Evolutionary conservation across 306 rosid genomes (phyloP).

Genomic region (Pterocarpus santalinus): DNA sequence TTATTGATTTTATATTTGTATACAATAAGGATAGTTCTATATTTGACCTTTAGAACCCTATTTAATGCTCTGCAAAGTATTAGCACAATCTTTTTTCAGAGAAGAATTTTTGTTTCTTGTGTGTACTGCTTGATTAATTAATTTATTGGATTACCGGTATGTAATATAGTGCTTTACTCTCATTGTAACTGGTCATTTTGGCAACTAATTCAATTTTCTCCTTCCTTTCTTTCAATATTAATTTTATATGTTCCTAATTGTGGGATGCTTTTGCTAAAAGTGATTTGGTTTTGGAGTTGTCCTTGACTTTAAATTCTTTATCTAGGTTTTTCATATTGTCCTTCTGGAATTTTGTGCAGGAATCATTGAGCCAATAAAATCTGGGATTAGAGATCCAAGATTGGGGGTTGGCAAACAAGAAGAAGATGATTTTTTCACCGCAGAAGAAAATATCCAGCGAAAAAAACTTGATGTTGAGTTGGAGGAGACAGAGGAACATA

Average conservation of each 20-base stretch:
- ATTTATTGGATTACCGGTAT: slow-evolving; percentile 9
- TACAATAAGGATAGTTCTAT: background rate
- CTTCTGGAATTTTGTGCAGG: slow-evolving; percentile 60
- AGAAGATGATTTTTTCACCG: slow-evolving; percentile 94
- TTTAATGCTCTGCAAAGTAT: slow-evolving; percentile 27
- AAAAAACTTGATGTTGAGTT: slow-evolving; percentile 88
- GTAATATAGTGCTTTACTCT: background rate
- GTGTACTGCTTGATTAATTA: slow-evolving; percentile 6
- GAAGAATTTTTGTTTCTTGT: background rate
- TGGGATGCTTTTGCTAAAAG: slow-evolving; percentile 12
- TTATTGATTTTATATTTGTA: slow-evolving; percentile 7
- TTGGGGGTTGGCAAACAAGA: slow-evolving; percentile 95
- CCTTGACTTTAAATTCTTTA: slow-evolving; percentile 22
- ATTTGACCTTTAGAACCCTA: slow-evolving; percentile 14
- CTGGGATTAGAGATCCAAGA: slow-evolving; percentile 95
- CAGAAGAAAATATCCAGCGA: slow-evolving; percentile 93
- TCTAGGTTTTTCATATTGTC: slow-evolving; percentile 22
- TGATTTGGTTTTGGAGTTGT: slow-evolving; percentile 21
- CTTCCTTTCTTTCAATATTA: slow-evolving; percentile 24
- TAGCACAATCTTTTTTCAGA: background rate
- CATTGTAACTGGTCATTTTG: background rate
- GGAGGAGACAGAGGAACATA: slow-evolving; percentile 88
- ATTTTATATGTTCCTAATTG: slow-evolving; percentile 14
- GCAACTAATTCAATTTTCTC: background rate
- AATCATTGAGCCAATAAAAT: slow-evolving; percentile 87